Base-by-base conservation (phyloP, 176 grass and related monocot genomes). In the Cenchrus americanus region DNA sequence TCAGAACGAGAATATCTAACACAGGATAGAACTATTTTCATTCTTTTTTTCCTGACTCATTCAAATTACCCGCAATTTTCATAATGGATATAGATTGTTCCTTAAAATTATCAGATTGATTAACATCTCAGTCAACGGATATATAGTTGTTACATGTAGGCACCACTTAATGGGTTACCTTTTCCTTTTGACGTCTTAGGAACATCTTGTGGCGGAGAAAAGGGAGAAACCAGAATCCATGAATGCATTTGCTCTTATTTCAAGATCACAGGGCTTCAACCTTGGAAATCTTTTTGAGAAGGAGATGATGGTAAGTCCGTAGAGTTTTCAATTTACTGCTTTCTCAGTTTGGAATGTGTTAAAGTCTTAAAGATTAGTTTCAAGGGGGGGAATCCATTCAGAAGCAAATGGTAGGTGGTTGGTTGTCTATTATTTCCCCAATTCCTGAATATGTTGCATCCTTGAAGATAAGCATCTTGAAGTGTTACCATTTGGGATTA, bases 171-270 rank as follows among this genome's bases (percentile, higher is more conserved):
- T 75, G 53, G 67, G 1, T 50, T 64, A 44, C 2, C 11, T 48
- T 83, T 73, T 19, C 0, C 51, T 48, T 90, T 69, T 75, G 6
- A 46, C 8, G 17, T 77, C 76, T 51, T 84, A 99, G 96, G 96
- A 92, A 77, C 77, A 95, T 80, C 90, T 99, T 80, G 96, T 99
- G 77, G 87, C 93, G 0, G 96, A 94, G 77, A 96, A 54, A 70
- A 99, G 75, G 89, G 93, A 96, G 50, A 99, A 87, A 66, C 96
- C 96, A 59, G 90, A 99, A 47, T 96, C 91, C 19, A 92, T 99
- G 90, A 99, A 99, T 99, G 96, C 96, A 41, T 99, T 99, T 88
- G 96, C 93, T 80, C 93, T 99, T 85, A 99, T 99, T 82, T 92
- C 96, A 69, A 94, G 96, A 83, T 99, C 96, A 54, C 93, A 96